phyloP scores from a whole-genome alignment of 2,329 filamentous ascomycete genomes.

The Neonectria faginata region DNA sequence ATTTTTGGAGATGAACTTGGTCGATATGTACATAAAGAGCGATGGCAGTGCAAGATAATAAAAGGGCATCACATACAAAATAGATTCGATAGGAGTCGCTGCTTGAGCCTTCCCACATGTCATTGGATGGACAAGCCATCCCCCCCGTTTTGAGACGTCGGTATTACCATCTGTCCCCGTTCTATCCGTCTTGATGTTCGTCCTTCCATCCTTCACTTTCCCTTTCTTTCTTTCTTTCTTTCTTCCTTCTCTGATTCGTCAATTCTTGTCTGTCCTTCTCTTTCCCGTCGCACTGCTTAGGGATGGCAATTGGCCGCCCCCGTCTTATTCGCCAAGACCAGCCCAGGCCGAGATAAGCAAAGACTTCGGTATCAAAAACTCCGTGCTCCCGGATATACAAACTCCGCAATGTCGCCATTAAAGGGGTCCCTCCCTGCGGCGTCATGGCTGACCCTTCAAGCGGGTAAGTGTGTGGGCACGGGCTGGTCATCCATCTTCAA shows the following conservation, averaged over 20 bases:
- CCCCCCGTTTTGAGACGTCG: constrained; percentile 25
- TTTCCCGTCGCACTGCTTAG: constrained; percentile 14
- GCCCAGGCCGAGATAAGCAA: constrained; percentile 29
- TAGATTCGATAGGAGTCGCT: constrained; percentile 34
- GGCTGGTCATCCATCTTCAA: constrained; percentile 38
- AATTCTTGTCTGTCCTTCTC: constrained; percentile 24
- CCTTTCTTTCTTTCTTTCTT: constrained; percentile 14
- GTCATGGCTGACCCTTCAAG: constrained; percentile 29
- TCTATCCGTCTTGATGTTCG: constrained; percentile 30
- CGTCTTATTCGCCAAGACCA: constrained; percentile 23
- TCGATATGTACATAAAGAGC: constrained; percentile 23
- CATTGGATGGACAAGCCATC: constrained; percentile 24
- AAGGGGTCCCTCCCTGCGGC: constrained; percentile 26
- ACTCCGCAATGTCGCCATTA: constrained; percentile 35
- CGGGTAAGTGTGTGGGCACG: constrained; percentile 27
- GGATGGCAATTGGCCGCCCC: constrained; percentile 28
- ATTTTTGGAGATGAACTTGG: constrained; percentile 40
- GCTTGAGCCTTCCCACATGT: constrained; percentile 31
- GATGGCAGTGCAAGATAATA: constrained; percentile 11
- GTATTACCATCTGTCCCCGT: constrained; percentile 28
- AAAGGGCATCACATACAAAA: constrained; percentile 37
- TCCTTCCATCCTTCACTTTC: constrained; percentile 15
- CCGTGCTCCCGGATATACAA: constrained; percentile 41
- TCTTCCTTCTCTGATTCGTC: constrained; percentile 5
- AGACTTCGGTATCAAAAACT: constrained; percentile 38